Conservation (phyloP, 176 grass and related monocot genomes). For the Musa acuminata region DNA sequence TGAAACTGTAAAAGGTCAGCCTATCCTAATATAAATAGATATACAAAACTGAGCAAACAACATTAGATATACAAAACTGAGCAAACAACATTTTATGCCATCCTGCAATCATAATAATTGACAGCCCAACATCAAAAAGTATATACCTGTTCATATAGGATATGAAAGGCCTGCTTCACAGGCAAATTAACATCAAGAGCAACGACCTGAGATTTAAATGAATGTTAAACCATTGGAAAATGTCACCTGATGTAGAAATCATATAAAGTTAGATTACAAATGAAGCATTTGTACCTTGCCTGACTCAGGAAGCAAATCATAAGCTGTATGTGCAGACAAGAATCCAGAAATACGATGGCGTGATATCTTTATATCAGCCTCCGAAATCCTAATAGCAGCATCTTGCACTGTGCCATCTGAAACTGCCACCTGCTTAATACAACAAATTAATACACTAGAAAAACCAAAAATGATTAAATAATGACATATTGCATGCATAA, state of each 20-base stretch:
- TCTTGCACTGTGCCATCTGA: constrained; percentile 32
- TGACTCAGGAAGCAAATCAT: constrained; percentile 90
- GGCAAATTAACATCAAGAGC: constrained; percentile 93
- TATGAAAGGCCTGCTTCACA: constrained; percentile 97
- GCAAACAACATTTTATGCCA: background rate
- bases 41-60: no score
- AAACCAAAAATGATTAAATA: background rate
- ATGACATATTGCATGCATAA: background rate
- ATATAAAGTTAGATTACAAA: background rate
- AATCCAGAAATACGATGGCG: constrained; percentile 47
- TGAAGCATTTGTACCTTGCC: constrained; percentile 61
- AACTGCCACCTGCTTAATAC: constrained; percentile 33
- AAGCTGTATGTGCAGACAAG: constrained; percentile 59
- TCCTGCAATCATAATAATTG: background rate
- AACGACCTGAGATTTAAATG: constrained; percentile 55
- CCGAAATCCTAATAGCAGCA: constrained; percentile 49
- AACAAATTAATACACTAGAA: background rate
- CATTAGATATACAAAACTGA: background rate
- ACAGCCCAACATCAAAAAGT: background rate
- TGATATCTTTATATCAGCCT: constrained; percentile 61
- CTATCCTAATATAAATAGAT: background rate
- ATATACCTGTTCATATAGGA: constrained; percentile 93
- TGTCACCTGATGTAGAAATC: constrained; percentile 10
- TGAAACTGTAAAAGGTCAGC: background rate
- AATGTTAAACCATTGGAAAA: constrained; percentile 1